phyloP scores from a whole-genome alignment of 2,329 filamentous ascomycete genomes.

The Aspergillus neotritici region DNA sequence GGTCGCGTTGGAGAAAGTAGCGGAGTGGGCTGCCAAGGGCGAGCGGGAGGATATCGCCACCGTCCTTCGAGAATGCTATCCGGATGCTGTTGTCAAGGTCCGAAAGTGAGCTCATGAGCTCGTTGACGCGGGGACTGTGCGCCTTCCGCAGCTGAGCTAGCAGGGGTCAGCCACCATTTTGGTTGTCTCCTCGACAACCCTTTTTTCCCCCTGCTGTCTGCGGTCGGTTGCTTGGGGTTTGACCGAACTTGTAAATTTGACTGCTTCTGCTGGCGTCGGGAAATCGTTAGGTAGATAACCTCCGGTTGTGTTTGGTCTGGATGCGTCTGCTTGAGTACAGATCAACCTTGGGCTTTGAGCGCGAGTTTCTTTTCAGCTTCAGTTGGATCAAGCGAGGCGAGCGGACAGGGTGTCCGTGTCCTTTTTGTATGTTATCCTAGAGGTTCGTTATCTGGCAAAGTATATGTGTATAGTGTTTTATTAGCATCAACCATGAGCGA shows the following conservation, averaged over 20 bases:
- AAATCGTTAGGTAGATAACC: neutral
- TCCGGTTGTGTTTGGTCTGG: neutral
- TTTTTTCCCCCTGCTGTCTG: neutral
- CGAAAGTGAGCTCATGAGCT: slow-evolving; percentile 25
- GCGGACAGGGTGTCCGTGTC: too few species aligned
- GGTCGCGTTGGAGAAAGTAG: slow-evolving; percentile 37
- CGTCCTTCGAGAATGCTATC: slow-evolving; percentile 28
- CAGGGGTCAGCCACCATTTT: neutral
- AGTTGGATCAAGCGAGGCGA: too few species aligned
- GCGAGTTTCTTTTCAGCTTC: too few species aligned
- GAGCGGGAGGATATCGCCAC: slow-evolving; percentile 33
- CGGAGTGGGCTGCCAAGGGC: slow-evolving; percentile 36
- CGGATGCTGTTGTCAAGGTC: slow-evolving; percentile 26
- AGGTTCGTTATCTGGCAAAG: too few species aligned
- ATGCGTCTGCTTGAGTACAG: too few species aligned
- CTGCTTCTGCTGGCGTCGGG: too few species aligned
- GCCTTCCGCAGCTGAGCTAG: neutral
- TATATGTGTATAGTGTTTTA: too few species aligned
- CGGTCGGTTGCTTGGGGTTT: too few species aligned
- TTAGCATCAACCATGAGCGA: too few species aligned
- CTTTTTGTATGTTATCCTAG: too few species aligned
- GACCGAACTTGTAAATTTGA: too few species aligned
- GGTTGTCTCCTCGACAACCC: neutral
- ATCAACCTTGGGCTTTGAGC: too few species aligned
- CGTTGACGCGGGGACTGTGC: neutral